Evolutionary conservation across 208 protist genomes (phyloP), one percentile per base, ranked within the genome.

Genomic region (Histomonas meleagridis): DNA sequence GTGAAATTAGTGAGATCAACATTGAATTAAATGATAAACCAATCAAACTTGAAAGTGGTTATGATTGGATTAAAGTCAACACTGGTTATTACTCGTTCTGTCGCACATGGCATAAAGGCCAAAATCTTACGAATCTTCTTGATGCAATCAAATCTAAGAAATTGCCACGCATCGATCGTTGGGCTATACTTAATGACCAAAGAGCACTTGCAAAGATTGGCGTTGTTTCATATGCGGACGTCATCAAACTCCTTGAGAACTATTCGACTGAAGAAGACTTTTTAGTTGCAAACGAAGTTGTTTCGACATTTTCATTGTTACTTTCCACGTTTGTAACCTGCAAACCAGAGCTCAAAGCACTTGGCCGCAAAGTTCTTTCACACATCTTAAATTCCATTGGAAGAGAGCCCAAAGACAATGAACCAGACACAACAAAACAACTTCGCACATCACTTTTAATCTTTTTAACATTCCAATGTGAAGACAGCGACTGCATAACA

Each of bases 1-100:
- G 76, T 5, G 76, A 86, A 57, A 55, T 55, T 38, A 46, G 51
- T 46, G 76, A 86, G 38, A 46, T 57, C 9, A 86, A 55, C 26
- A 51, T 55, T 14, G 55, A 43, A 28, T 48, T 86, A 18, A n/a
- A 51, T 21, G 38, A 28, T 9, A 46, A 86, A 55, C 7, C 60
- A 65, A 65, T 65, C 16, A 65, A 65, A 32, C 7, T 65, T 65
- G 23, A 32, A n/a, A 28, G 32, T 38, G 76, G 55, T 51, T 46
- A 40, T 35, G 76, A 86, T n/a, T 86, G 76, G 76, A 12, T 86
- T n/a, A 86, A 86, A 46, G 18, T 86, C 23, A 86, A 86, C 28
- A 32, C 76, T 32, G 46, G 46, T 18, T 48, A 51, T 16, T 18
- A 28, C 18, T 32, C 46, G 0, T 86, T 86, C 46, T 86, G 76